These are phyloP conservation scores for Vaccinium myrtillus DNA, from an alignment of 148 eudicot genomes.

Conservation along the genomic window DNA sequence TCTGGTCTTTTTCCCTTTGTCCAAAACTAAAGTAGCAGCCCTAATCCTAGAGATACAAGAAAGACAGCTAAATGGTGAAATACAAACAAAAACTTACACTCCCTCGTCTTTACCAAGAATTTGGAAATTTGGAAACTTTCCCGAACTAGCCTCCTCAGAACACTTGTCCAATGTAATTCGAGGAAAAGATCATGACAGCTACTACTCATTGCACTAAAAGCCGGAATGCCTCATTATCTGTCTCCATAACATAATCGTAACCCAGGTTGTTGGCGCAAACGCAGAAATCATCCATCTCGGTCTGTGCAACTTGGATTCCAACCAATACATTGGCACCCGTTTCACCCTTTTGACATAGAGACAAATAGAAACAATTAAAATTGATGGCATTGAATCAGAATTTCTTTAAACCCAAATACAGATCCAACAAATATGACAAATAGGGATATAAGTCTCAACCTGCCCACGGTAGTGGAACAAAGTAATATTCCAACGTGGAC, in stretches of 20 bases:
- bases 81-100: background rate
- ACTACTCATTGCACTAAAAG: slow-evolving; percentile 62
- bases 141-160: background rate
- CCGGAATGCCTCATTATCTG: slow-evolving; percentile 53
- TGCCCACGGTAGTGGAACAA: slow-evolving; percentile 94
- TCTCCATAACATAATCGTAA: slow-evolving; percentile 56
- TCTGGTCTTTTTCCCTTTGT: background rate
- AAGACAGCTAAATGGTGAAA: background rate
- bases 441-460: slow-evolving; percentile 34
- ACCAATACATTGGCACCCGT: slow-evolving; percentile 91
- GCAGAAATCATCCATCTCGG: slow-evolving; percentile 58
- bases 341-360: slow-evolving; percentile 59
- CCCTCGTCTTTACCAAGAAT: background rate
- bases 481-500: slow-evolving; percentile 94
- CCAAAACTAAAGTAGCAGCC: background rate
- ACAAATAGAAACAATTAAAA: background rate
- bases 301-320: slow-evolving; percentile 70
- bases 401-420: background rate
- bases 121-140: background rate
- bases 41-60: background rate
- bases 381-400: background rate
- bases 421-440: background rate
- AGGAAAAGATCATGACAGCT: background rate
- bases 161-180: background rate
- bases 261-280: slow-evolving; percentile 65